Conservation (phyloP, 2,329 filamentous ascomycete species). For the Aureobasidium sp. region DNA sequence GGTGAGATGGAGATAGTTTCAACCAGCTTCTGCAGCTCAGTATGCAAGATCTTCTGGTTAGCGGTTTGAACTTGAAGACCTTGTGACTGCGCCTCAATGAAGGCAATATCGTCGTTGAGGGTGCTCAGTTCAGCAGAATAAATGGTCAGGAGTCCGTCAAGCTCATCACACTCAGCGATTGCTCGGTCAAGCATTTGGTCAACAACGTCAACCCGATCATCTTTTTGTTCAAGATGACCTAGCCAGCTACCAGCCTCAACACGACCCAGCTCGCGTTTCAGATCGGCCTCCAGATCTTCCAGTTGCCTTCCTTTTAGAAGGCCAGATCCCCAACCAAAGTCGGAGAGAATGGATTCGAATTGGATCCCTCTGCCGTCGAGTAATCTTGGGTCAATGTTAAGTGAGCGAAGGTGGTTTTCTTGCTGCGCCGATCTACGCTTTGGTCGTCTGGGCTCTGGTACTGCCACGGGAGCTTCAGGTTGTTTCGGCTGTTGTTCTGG, state of each 20-base stretch:
- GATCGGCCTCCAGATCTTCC: slow-evolving; percentile 71
- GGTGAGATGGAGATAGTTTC: slow-evolving; percentile 83
- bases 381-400: slow-evolving; percentile 71
- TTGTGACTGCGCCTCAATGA: slow-evolving; percentile 94
- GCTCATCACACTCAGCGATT: slow-evolving; percentile 91
- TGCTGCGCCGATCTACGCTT: slow-evolving; percentile 65
- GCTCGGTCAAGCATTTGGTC: slow-evolving; percentile 78
- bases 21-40: slow-evolving; percentile 80
- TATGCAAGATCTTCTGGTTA: slow-evolving; percentile 89
- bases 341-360: slow-evolving; percentile 73
- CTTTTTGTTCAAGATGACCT: slow-evolving; percentile 72
- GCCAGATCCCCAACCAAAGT: slow-evolving; percentile 81
- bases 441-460: slow-evolving; percentile 6
- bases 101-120: slow-evolving; percentile 88
- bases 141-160: slow-evolving; percentile 86
- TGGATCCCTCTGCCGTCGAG: slow-evolving; percentile 69
- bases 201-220: slow-evolving; percentile 80
- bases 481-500: slow-evolving; percentile 22
- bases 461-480: slow-evolving; percentile 21
- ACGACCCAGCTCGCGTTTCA: slow-evolving; percentile 80
- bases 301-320: slow-evolving; percentile 67
- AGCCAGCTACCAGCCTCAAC: slow-evolving; percentile 92
- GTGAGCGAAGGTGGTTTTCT: slow-evolving; percentile 64
- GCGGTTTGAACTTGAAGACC: slow-evolving; percentile 94
- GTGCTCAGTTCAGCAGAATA: slow-evolving; percentile 94